phyloP scores from a whole-genome alignment of 768 basidiomycete genomes.

The Hygrophorus russula region DNA sequence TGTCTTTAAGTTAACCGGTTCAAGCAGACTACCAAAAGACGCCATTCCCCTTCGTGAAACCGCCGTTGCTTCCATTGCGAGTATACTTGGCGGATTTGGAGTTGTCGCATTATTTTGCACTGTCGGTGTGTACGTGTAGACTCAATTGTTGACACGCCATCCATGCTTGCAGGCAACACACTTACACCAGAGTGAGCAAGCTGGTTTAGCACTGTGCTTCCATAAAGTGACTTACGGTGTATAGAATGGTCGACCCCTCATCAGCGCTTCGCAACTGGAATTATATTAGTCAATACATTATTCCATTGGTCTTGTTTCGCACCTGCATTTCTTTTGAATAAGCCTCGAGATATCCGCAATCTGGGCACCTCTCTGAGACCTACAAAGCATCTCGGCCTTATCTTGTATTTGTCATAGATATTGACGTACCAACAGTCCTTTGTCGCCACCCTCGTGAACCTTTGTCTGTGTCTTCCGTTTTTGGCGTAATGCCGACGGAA shows the following conservation, averaged over 20 bases:
- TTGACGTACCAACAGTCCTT: conserved; percentile 38
- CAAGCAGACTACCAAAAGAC: conserved; percentile 63
- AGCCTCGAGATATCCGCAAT: conserved; percentile 75
- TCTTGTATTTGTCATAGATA: background rate
- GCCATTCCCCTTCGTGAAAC: conserved; percentile 52
- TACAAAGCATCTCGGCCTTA: conserved; percentile 17
- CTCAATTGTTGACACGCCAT: conserved; percentile 74
- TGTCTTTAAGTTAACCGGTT: background rate
- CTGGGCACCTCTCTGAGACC: conserved; percentile 86
- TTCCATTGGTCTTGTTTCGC: conserved; percentile 10
- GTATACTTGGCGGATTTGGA: conserved; percentile 77
- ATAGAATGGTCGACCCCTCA: conserved; percentile 90
- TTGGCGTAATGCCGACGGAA: conserved; percentile 80
- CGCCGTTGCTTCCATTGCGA: conserved; percentile 60
- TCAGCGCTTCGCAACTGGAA: conserved; percentile 77
- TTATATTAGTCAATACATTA: background rate
- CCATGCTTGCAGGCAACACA: conserved; percentile 68
- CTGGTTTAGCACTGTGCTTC: background rate
- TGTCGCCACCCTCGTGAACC: conserved; percentile 57
- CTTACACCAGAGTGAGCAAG: conserved; percentile 23
- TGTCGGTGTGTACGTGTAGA: conserved; percentile 73
- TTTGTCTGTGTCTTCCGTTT: conserved; percentile 87
- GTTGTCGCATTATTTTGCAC: conserved; percentile 84
- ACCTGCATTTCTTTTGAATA: conserved; percentile 88
- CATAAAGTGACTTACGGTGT: conserved; percentile 54